These are phyloP conservation scores for Scalesia atractyloides DNA, from an alignment of 129 eudicot species.

Conservation along the genomic window DNA sequence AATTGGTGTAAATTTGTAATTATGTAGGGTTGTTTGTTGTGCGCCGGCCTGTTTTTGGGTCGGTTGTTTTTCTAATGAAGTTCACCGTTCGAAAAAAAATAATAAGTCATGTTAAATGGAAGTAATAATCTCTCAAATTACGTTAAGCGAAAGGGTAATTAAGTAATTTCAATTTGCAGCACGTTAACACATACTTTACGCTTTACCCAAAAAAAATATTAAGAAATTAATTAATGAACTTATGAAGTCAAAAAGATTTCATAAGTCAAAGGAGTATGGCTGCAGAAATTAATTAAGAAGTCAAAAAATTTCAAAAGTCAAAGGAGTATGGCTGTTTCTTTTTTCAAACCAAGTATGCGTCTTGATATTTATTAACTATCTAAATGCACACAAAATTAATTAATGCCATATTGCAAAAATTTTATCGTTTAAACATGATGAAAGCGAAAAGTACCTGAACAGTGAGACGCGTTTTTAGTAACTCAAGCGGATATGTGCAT, in stretches of 20 bases:
- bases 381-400: background rate
- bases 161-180: background rate
- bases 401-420: background rate
- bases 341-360: background rate
- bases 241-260: background rate
- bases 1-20: too few species aligned
- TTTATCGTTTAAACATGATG: background rate
- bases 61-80: too few species aligned
- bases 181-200: background rate
- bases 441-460: conserved; percentile 55
- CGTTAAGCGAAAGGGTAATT: background rate
- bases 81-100: too few species aligned
- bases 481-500: conserved; percentile 84
- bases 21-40: too few species aligned
- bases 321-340: background rate
- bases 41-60: too few species aligned
- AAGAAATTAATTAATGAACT: too few species aligned
- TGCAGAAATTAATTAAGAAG: background rate
- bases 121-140: background rate
- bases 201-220: background rate
- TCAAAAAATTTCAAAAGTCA: background rate
- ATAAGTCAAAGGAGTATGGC: background rate
- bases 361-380: background rate
- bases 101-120: background rate
- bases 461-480: conserved; percentile 86